Evolutionary conservation across 1,139 yeast species (phyloP), one percentile per base, ranked within the genome.

Genomic region (Komagataea norvegica): DNA sequence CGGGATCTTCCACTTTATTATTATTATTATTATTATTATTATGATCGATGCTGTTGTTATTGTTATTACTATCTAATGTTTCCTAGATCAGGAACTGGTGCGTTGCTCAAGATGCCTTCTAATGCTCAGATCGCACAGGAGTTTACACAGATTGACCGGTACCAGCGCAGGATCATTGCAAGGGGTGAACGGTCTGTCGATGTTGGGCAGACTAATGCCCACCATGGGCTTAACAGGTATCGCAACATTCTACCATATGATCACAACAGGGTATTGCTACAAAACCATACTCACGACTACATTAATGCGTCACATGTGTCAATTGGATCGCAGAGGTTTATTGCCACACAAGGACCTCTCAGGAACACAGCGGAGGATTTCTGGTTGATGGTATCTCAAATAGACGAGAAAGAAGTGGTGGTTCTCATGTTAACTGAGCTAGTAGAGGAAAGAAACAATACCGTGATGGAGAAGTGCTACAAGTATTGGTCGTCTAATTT

Each of bases 391-490:
- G 77, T 84, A 27, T 74, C 68, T 46, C 64, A 70, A 34, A 69
- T 73, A 45, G 59, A 51, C 16, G 60, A 64, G 4, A 63, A 65
- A 26, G 54, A 62, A 2, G 70, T 84, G 2, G 74, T 81, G 1
- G 67, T 91, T 8, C 80, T 86, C 10, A 91, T 89, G 97, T 77
- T 91, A 33, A 89, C 98, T 0, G 93, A 95, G 0, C 59, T 88
- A 35, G 59, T 59, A 13, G 95, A 87, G 54, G 62, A 67, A 19
- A 64, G 27, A 8, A 5, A n/a, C 3, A 18, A 14, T 6, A 8
- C 7, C 4, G 5, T 15, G 5, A 10, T 25, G 3, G 74, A 68
- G 37, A 88, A 89, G 58, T 88, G 96, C 56, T 69, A 61, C 44
- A 68, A 70, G 40, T 89, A 89, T 57, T 89, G 96, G 96, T 85